phyloP scores from a whole-genome alignment of 176 grass and related monocot species.

The Avena insularis region DNA sequence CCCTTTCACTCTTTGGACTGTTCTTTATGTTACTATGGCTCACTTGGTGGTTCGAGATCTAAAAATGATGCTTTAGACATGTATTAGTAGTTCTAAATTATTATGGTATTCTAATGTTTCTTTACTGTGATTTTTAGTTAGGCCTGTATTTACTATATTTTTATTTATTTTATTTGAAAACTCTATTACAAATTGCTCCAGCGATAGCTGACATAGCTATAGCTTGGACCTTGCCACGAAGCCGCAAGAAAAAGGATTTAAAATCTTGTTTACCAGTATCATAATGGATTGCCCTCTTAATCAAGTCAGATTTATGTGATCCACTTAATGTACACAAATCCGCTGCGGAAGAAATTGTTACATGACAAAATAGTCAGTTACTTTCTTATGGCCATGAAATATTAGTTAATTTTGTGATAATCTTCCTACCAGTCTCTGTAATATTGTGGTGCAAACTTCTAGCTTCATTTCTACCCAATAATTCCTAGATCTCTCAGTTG shows the following conservation, averaged over 20 bases:
- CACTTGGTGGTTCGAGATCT: neutral
- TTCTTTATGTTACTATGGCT: neutral
- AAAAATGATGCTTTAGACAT: neutral
- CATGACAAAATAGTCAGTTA: neutral
- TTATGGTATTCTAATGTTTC: neutral
- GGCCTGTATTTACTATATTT: neutral
- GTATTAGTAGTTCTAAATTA: slow-evolving; percentile 5
- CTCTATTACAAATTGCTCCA: neutral
- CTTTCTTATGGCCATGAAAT: neutral
- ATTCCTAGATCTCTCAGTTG: neutral
- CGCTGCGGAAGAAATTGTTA: neutral
- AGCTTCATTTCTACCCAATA: neutral
- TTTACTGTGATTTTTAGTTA: neutral
- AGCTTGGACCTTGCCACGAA: neutral
- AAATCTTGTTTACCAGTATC: neutral
- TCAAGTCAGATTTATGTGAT: neutral
- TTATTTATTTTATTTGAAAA: neutral
- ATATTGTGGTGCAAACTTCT: neutral
- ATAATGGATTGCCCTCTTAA: slow-evolving; percentile 17
- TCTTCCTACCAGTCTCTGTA: neutral
- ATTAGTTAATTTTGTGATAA: neutral
- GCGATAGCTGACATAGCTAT: neutral
- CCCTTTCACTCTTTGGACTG: neutral
- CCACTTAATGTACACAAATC: neutral
- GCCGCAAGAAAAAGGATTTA: neutral